Evolutionary conservation across 352 stramenopile genomes (phyloP), one percentile per base, ranked within the genome.

Genomic region (Pythium chondricola): DNA sequence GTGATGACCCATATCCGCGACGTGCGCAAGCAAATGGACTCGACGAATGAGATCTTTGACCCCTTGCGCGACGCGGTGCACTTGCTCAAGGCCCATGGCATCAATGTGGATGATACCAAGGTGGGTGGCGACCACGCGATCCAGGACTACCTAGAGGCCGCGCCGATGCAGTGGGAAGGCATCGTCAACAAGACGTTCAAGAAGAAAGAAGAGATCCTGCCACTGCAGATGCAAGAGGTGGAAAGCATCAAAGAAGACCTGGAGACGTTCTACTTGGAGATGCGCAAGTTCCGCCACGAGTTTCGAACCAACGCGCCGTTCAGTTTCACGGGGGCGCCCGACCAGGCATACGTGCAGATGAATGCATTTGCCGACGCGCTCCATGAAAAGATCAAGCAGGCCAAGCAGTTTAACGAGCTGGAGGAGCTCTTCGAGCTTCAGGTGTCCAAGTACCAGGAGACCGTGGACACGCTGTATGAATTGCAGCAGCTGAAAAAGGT

Each of bases 151-250:
- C 63, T 99, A 18, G 95, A 98, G 56, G 93, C 96, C 22, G 92
- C 92, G 16, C 94, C 94, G 8, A 88, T 98, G 74, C 87, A 97
- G 46, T 99, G 95, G 95, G 95, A 98, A 56, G 91, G 76, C 6
- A 95, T 98, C n/a, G 90, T 98, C 24, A 98, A 98, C 66, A 97
- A 98, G 61, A 98, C 94, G 17, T 98, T 98, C 65, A 96, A 96
- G 59, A 98, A 98, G 61, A 98, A 98, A 52, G 96, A 99, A 67
- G 92, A 98, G 57, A 98, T 99, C 51, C 83, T 98, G 70, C 93
- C 93, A 5, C 75, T 98, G 35, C 95, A 99, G 72, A 98, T 98
- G 81, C 73, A 89, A 14, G 92, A 97, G 49, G 90, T 97, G 11
- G 88, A 97, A 50, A 81, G 77, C 21, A 96, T 98, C 52, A 97